These are phyloP conservation scores for Arthrobotrys iridis DNA, from an alignment of 2,329 filamentous ascomycete genomes.

Conservation along the genomic window DNA sequence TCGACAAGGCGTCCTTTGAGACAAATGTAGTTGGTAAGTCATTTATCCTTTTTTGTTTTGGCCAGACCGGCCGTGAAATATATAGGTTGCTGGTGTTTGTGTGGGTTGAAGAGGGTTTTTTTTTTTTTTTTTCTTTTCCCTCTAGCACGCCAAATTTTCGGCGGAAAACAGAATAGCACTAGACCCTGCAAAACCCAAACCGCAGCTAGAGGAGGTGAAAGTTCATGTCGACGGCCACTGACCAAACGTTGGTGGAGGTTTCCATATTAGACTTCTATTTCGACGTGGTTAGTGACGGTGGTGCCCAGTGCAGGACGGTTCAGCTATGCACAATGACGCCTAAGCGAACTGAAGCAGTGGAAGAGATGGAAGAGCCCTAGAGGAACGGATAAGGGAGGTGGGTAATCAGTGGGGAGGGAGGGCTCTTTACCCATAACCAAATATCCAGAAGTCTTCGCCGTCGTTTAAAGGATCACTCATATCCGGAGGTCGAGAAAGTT, in stretches of 20 bases:
- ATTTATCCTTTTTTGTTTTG: conserved; percentile 31
- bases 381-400: conserved; percentile 46
- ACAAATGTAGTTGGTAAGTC: conserved; percentile 45
- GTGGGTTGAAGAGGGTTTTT: conserved; percentile 28
- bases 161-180: conserved; percentile 17
- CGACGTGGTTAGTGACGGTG: conserved; percentile 45
- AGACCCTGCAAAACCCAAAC: background rate
- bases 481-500: conserved; percentile 21
- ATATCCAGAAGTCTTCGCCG: conserved; percentile 85
- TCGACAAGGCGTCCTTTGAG: conserved; percentile 80
- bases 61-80: conserved; percentile 4
- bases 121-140: conserved; percentile 19
- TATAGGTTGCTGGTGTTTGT: conserved; percentile 27
- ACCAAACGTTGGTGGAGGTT: conserved; percentile 96
- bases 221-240: conserved; percentile 59
- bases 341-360: conserved; percentile 51
- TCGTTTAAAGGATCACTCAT: conserved; percentile 59
- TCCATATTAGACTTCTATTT: conserved; percentile 91
- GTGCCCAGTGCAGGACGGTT: conserved; percentile 15
- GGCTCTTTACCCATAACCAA: conserved; percentile 83
- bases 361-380: conserved; percentile 33
- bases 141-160: conserved; percentile 50
- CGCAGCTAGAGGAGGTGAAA: conserved; percentile 15
- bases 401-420: conserved; percentile 19
- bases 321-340: conserved; percentile 53